Percentiles rank a stretch among this genome's conserved stretches.
These are phyloP conservation scores for Calocybe cyanea DNA, from an alignment of 768 basidiomycete genomes.

Conservation along the genomic window DNA sequence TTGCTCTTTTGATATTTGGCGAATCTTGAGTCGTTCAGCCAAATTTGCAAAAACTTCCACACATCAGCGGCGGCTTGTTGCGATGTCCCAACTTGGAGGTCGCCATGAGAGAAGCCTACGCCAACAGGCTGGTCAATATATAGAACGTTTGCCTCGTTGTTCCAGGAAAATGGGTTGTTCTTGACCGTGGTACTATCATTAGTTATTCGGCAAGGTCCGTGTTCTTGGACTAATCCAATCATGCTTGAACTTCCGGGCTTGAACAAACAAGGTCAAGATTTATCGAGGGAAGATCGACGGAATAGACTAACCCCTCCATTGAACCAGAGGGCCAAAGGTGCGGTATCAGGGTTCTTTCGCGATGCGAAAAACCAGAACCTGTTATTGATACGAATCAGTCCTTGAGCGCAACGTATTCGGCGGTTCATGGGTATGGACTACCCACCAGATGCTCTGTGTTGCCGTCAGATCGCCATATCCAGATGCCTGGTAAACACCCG, in stretches of 20 bases:
- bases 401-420: neutral
- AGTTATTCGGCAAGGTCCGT: conserved; percentile 68
- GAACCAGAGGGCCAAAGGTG: conserved; percentile 65
- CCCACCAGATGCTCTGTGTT: conserved; percentile 55
- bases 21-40: conserved; percentile 52
- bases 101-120: conserved; percentile 60
- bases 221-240: conserved; percentile 70
- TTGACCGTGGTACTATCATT: conserved; percentile 48
- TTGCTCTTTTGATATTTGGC: conserved; percentile 39
- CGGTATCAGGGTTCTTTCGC: conserved; percentile 55
- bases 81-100: conserved; percentile 45
- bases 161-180: conserved; percentile 56
- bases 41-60: conserved; percentile 64
- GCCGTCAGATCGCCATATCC: conserved; percentile 61
- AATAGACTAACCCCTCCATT: conserved; percentile 49
- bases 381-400: neutral
- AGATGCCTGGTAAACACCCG: conserved; percentile 58
- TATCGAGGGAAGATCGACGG: neutral
- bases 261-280: neutral
- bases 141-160: conserved; percentile 52
- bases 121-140: conserved; percentile 65
- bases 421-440: neutral
- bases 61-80: conserved; percentile 51
- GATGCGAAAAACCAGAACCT: conserved; percentile 74
- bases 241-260: conserved; percentile 55